These are phyloP conservation scores for Shiraia sp. DNA, from an alignment of 2,329 filamentous ascomycete species.

Conservation along the genomic window DNA sequence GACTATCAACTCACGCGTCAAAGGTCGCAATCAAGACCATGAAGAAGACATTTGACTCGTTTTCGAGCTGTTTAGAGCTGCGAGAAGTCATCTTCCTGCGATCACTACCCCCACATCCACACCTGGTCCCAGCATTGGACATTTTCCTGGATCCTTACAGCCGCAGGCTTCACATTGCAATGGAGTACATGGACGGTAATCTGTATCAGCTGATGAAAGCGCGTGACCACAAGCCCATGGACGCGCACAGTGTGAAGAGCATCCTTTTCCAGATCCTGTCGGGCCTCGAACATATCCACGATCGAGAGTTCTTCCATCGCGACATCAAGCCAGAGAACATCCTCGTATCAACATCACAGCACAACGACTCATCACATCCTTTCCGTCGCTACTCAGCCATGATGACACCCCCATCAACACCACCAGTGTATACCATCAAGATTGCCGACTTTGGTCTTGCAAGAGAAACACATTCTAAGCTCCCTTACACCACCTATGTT, in stretches of 20 bases:
- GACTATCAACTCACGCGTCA: conserved; percentile 23
- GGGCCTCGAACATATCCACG: conserved; percentile 95
- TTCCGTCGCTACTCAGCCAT: conserved; percentile 92
- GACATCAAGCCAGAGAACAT: conserved; percentile 99
- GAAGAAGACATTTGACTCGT: conserved; percentile 98
- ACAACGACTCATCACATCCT: conserved; percentile 78
- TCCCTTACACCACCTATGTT: conserved; percentile 97
- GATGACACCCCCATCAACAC: conserved; percentile 92
- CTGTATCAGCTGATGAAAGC: conserved; percentile 99
- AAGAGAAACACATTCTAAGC: conserved; percentile 94
- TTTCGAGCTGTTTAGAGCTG: conserved; percentile 85
- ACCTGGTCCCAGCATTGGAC: conserved; percentile 95
- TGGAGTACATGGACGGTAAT: conserved; percentile 99
- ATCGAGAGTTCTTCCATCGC: conserved; percentile 96
- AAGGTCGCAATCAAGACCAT: conserved; percentile 99
- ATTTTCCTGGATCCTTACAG: conserved; percentile 97
- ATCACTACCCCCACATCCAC: conserved; percentile 82
- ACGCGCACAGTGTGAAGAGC: conserved; percentile 92
- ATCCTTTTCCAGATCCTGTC: conserved; percentile 97
- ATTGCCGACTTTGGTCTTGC: conserved; percentile 98
- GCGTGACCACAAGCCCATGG: conserved; percentile 90
- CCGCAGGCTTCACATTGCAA: conserved; percentile 95
- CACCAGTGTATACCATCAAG: conserved; percentile 92
- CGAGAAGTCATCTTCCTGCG: conserved; percentile 96
- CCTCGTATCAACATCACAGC: conserved; percentile 85